Percentiles rank a stretch among this genome's conserved stretches.
These are phyloP conservation scores for Sporothrix pseudoabietina DNA, from an alignment of 2,329 filamentous ascomycete species.

Conservation along the genomic window DNA sequence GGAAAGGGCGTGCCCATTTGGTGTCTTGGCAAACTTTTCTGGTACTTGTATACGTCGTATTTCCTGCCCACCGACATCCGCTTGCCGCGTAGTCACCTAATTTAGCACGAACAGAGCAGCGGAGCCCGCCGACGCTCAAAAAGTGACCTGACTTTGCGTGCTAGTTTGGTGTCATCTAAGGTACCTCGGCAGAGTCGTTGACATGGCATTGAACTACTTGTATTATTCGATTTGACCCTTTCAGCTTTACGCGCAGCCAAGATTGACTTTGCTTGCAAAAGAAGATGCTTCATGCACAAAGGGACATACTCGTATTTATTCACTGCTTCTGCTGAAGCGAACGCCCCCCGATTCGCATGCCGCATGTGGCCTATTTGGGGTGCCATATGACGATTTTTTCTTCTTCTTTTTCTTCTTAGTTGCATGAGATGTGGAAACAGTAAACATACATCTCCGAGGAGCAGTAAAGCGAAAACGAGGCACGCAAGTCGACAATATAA, in stretches of 20 bases:
- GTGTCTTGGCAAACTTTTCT: conserved; percentile 25
- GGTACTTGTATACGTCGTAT: not conserved
- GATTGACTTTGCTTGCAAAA: not conserved
- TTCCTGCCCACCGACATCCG: conserved; percentile 5
- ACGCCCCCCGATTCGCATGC: not conserved
- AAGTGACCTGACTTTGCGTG: not conserved
- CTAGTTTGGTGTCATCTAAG: not conserved
- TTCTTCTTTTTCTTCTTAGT: not conserved
- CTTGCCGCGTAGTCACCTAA: not conserved
- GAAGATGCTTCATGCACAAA: not conserved
- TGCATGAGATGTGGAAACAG: conserved; percentile 3
- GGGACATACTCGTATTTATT: not conserved
- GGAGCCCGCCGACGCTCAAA: not conserved
- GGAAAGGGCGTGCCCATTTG: not conserved
- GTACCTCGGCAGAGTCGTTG: not conserved
- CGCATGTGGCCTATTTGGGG: conserved; percentile 1
- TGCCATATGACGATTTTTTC: not conserved
- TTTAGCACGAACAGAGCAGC: not conserved
- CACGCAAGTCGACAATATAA: not conserved
- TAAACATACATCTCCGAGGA: not conserved
- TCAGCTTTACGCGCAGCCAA: not conserved
- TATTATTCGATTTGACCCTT: not conserved
- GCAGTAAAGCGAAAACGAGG: not conserved
- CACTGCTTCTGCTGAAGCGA: not conserved
- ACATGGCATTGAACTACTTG: not conserved